Percentiles rank a stretch among this genome's conserved stretches.
Evolutionary conservation across 2,329 filamentous ascomycete genomes (phyloP).

Genomic region (Monosporascus sp.): DNA sequence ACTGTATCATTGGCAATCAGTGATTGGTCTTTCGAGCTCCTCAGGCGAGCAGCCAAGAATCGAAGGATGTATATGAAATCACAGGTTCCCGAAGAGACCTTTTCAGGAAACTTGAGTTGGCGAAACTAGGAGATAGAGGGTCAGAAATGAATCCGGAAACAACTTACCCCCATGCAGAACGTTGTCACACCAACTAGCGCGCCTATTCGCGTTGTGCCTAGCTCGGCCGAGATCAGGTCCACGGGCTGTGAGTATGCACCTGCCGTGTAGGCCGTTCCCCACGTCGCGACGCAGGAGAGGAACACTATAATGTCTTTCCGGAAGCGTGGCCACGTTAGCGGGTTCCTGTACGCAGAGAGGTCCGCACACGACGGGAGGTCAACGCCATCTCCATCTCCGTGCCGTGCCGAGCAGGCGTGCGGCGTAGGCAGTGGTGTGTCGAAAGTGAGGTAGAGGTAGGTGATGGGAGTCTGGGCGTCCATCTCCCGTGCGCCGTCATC

Average conservation of each 20-base stretch:
- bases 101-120: background rate
- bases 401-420: constrained; percentile 20
- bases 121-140: background rate
- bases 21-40: no score
- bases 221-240: constrained; percentile 58
- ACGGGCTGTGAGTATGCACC: constrained; percentile 73
- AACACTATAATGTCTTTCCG: constrained; percentile 67
- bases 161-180: constrained; percentile 66
- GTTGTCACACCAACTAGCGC: constrained; percentile 72
- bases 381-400: constrained; percentile 10
- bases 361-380: constrained; percentile 56
- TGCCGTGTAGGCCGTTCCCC: constrained; percentile 73
- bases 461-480: constrained; percentile 28
- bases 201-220: constrained; percentile 59
- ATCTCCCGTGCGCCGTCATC: background rate
- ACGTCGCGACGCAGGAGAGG: constrained; percentile 71
- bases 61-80: no score
- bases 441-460: constrained; percentile 57
- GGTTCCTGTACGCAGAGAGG: constrained; percentile 61
- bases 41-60: no score
- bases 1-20: constrained; percentile 27
- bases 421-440: constrained; percentile 51
- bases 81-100: no score
- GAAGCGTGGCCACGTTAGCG: constrained; percentile 64
- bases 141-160: background rate